Conservation (phyloP, 495 filamentous ascomycete species). For the Immersiella caudata region DNA sequence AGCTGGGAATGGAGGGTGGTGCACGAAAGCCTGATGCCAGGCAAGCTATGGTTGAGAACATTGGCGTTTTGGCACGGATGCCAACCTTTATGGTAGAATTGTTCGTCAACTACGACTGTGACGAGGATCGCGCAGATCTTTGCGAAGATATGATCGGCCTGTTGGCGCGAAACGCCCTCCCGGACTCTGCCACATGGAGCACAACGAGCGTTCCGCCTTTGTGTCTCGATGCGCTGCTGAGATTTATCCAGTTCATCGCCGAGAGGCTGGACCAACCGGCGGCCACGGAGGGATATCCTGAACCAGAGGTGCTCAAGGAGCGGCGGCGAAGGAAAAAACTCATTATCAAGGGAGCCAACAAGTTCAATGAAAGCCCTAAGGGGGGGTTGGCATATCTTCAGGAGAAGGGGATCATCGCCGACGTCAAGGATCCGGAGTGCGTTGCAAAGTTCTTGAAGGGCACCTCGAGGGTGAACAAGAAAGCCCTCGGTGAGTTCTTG, state of each 20-base stretch:
- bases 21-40: slow-evolving; percentile 88
- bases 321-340: slow-evolving; percentile 79
- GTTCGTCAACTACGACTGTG: slow-evolving; percentile 98
- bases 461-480: slow-evolving; percentile 87
- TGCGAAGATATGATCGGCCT: slow-evolving; percentile 95
- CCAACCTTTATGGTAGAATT: slow-evolving; percentile 93
- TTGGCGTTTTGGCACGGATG: slow-evolving; percentile 87
- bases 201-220: slow-evolving; percentile 97
- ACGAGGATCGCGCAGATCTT: slow-evolving; percentile 86
- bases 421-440: slow-evolving; percentile 68
- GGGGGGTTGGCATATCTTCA: slow-evolving; percentile 84
- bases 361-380: slow-evolving; percentile 95
- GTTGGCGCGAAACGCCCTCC: slow-evolving; percentile 90
- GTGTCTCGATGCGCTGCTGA: slow-evolving; percentile 87
- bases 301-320: slow-evolving; percentile 62
- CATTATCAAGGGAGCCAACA: slow-evolving; percentile 83
- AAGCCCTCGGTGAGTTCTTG: slow-evolving; percentile 84
- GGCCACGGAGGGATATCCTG: slow-evolving; percentile 66
- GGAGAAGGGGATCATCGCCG: slow-evolving; percentile 78
- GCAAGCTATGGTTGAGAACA: slow-evolving; percentile 98
- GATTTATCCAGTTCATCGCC: slow-evolving; percentile 87
- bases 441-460: slow-evolving; percentile 83
- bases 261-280: slow-evolving; percentile 79
- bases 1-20: slow-evolving; percentile 90
- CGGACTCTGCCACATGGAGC: slow-evolving; percentile 98